Evolutionary conservation across 2,329 filamentous ascomycete genomes (phyloP).

Genomic region (Clarireedia hainanense): DNA sequence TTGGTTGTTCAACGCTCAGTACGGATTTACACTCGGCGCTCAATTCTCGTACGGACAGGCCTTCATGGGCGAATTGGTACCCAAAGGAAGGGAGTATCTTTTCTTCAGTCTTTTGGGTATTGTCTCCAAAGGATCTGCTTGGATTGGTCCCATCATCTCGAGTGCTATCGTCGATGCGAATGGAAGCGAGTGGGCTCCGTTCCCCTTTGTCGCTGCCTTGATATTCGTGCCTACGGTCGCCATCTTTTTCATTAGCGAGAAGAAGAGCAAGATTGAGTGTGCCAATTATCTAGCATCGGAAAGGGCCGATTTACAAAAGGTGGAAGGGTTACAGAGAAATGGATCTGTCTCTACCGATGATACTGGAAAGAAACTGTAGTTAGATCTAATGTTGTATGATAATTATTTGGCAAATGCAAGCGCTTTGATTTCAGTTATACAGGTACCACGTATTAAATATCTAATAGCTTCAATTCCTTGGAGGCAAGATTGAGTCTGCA

Average conservation of each 20-base stretch:
- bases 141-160: constrained; percentile 28
- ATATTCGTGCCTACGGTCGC: constrained; percentile 25
- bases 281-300: constrained; percentile 24
- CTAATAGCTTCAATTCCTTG: no score
- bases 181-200: constrained; percentile 25
- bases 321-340: background rate
- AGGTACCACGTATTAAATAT: no score
- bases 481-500: no score
- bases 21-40: constrained; percentile 22
- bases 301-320: constrained; percentile 20
- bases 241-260: constrained; percentile 27
- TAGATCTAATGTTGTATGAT: background rate
- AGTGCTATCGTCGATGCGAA: constrained; percentile 26
- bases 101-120: constrained; percentile 29
- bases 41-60: constrained; percentile 28
- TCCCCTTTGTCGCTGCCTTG: constrained; percentile 25
- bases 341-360: background rate
- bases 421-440: no score
- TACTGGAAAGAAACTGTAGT: background rate
- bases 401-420: background rate
- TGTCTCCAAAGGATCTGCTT: constrained; percentile 26
- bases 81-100: constrained; percentile 26
- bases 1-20: constrained; percentile 25
- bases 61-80: constrained; percentile 28
- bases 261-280: constrained; percentile 26